Conservation (phyloP, 2,329 filamentous ascomycete species). For the Periconia macrospinosa region DNA sequence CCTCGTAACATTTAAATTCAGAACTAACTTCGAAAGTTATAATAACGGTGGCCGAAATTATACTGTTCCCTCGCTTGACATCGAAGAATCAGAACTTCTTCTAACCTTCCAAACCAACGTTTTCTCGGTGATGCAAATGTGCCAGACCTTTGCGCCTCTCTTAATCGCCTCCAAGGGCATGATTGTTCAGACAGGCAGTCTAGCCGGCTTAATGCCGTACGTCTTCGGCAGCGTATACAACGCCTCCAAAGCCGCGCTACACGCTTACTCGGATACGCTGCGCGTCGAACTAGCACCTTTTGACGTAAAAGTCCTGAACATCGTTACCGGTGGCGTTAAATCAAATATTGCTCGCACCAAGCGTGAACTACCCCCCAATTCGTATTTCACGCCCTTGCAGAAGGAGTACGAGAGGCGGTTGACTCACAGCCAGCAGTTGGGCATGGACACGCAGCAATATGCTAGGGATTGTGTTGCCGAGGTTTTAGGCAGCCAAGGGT, state of each 20-base stretch:
- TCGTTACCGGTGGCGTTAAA: constrained; percentile 63
- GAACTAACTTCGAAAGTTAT: too few relatives aligned
- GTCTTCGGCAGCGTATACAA: constrained; percentile 53
- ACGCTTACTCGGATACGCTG: constrained; percentile 60
- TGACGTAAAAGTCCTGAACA: constrained; percentile 50
- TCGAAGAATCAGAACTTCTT: constrained; percentile 42
- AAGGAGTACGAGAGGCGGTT: constrained; percentile 55
- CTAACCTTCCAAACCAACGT: constrained; percentile 51
- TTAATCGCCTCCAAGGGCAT: constrained; percentile 51
- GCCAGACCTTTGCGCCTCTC: constrained; percentile 59
- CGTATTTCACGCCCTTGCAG: constrained; percentile 56
- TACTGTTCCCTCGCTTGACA: constrained; percentile 60
- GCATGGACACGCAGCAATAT: constrained; percentile 56
- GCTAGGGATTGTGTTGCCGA: constrained; percentile 58
- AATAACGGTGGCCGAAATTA: constrained; percentile 63
- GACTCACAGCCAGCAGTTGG: constrained; percentile 56
- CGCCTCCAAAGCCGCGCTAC: constrained; percentile 62
- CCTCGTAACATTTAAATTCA: too few relatives aligned
- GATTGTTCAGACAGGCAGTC: constrained; percentile 50
- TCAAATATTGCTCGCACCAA: constrained; percentile 60
- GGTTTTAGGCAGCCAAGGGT: constrained; percentile 46
- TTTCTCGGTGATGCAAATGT: constrained; percentile 61
- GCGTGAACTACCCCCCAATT: constrained; percentile 50
- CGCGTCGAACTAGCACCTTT: constrained; percentile 60
- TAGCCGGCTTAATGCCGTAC: constrained; percentile 47